Conservation (phyloP, 768 basidiomycete genomes). For the Pleurotus platypus region DNA sequence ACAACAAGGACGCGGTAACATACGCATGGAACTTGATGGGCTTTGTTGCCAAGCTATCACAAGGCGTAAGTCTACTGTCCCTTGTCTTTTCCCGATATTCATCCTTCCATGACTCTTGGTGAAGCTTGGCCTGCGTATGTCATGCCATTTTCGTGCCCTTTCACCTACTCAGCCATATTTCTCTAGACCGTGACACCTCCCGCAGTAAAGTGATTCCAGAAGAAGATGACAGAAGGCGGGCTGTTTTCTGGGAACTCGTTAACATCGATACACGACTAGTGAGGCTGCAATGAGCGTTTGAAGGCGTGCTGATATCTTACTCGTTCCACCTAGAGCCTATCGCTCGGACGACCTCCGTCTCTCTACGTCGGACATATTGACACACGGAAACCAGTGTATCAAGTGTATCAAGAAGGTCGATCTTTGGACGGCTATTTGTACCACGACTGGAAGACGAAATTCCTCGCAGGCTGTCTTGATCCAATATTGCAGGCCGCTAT, state of each 20-base stretch:
- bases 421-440: conserved; percentile 43
- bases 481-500: conserved; percentile 60
- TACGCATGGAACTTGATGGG: conserved; percentile 79
- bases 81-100: conserved; percentile 2
- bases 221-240: conserved; percentile 64
- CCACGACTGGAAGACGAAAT: conserved; percentile 69
- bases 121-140: conserved; percentile 68
- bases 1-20: conserved; percentile 67
- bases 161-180: conserved; percentile 9
- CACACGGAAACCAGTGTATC: conserved; percentile 33
- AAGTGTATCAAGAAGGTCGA: conserved; percentile 49
- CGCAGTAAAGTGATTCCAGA: conserved; percentile 66
- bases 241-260: conserved; percentile 73
- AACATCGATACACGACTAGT: conserved; percentile 71
- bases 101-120: conserved; percentile 12
- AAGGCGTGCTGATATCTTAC: no score
- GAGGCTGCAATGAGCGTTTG: background rate
- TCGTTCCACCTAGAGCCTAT: conserved; percentile 40
- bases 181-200: conserved; percentile 62
- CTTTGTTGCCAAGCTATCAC: conserved; percentile 68
- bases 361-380: conserved; percentile 65
- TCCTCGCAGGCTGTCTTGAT: conserved; percentile 59
- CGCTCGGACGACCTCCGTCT: conserved; percentile 70
- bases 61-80: conserved; percentile 49
- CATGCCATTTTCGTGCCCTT: background rate